Percentiles rank a stretch among this genome's conserved stretches.
These are phyloP conservation scores for Trichoderma semiorbis DNA, from an alignment of 2,329 filamentous ascomycete genomes.

Conservation along the genomic window DNA sequence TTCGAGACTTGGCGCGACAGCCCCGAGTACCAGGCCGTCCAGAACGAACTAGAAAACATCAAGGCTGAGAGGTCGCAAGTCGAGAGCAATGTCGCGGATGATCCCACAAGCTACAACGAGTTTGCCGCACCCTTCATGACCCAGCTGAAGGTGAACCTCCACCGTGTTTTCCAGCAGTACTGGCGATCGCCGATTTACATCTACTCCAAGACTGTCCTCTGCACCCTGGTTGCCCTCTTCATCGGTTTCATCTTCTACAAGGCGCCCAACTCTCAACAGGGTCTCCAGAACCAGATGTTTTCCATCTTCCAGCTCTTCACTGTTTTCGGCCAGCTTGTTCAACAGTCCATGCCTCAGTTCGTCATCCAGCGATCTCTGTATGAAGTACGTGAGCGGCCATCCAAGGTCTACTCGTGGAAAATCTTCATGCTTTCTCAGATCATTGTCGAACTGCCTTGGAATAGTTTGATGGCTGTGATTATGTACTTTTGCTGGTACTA, in stretches of 20 bases:
- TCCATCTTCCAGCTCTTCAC: conserved; percentile 80
- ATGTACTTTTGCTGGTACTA: conserved; percentile 85
- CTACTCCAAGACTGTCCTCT: conserved; percentile 74
- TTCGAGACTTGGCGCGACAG: conserved; percentile 58
- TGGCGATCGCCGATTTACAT: conserved; percentile 89
- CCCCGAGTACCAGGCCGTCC: conserved; percentile 53
- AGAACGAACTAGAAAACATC: conserved; percentile 55
- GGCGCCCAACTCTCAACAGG: conserved; percentile 68
- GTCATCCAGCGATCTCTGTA: conserved; percentile 78
- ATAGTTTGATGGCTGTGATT: conserved; percentile 69
- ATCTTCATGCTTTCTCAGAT: conserved; percentile 83
- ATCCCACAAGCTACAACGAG: conserved; percentile 58
- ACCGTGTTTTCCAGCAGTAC: conserved; percentile 84
- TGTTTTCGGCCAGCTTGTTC: conserved; percentile 74
- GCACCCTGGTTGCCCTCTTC: conserved; percentile 63
- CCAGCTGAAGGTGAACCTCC: conserved; percentile 65
- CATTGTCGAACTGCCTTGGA: conserved; percentile 82
- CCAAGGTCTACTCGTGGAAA: conserved; percentile 81
- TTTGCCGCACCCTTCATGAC: conserved; percentile 72
- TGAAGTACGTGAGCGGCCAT: conserved; percentile 79
- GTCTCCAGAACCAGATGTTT: conserved; percentile 83
- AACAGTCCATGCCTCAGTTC: conserved; percentile 84
- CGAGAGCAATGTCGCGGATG: conserved; percentile 29
- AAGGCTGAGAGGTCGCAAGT: conserved; percentile 43
- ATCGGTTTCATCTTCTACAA: conserved; percentile 80